Evolutionary conservation across 306 rosid genomes (phyloP).

Genomic region (Cucurbita argyrosperma): DNA sequence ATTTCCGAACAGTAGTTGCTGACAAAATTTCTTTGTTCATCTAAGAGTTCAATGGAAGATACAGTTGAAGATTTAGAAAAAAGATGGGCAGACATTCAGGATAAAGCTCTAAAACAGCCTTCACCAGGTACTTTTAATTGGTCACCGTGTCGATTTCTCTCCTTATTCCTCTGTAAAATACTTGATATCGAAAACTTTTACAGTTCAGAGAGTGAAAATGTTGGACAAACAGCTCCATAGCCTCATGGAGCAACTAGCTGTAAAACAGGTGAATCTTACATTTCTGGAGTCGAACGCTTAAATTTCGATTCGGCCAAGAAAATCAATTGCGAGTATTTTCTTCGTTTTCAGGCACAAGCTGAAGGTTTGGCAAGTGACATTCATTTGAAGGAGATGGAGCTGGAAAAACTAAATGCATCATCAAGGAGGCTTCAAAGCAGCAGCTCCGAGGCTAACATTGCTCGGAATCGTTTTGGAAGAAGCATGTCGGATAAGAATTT

Average conservation of each 20-base stretch:
- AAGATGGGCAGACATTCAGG: conserved; percentile 59
- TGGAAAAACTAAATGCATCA: conserved; percentile 56
- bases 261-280: conserved; percentile 44
- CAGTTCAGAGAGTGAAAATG: conserved; percentile 82
- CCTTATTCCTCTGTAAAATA: not conserved
- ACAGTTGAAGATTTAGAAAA: conserved; percentile 40
- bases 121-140: conserved; percentile 43
- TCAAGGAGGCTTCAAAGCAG: conserved; percentile 36
- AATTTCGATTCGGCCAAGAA: not conserved
- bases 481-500: conserved; percentile 35
- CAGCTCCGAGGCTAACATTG: conserved; percentile 29
- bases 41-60: conserved; percentile 52
- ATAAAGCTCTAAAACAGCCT: conserved; percentile 53
- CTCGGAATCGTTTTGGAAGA: conserved; percentile 56
- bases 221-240: conserved; percentile 82
- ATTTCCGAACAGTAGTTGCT: not conserved
- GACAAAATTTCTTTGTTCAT: not conserved
- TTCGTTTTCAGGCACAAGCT: conserved; percentile 61
- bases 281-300: not conserved
- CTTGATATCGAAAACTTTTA: conserved; percentile 17
- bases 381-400: conserved; percentile 67
- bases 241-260: conserved; percentile 76
- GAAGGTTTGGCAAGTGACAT: conserved; percentile 65
- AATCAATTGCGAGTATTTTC: conserved; percentile 4
- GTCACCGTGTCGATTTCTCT: not conserved